phyloP scores from a whole-genome alignment of 768 basidiomycete genomes.

The Chalciporus piperatus region DNA sequence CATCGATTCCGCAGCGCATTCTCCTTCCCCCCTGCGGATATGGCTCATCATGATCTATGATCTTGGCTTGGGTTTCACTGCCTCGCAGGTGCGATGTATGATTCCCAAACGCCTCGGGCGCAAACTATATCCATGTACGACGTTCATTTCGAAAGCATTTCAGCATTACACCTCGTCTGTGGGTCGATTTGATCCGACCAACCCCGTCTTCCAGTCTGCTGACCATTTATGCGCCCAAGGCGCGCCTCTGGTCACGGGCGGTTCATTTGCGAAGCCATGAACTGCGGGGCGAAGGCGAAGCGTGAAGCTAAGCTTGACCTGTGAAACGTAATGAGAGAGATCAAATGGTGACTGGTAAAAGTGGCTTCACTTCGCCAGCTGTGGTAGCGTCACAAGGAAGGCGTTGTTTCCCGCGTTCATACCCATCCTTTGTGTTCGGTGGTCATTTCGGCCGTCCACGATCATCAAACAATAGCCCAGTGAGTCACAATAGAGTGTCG shows the following conservation, averaged over 20 bases:
- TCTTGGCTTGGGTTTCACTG: conserved; percentile 3
- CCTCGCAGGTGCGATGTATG: conserved; percentile 3
- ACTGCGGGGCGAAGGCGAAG: neutral
- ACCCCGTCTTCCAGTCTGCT: conserved; percentile 13
- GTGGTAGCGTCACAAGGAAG: neutral
- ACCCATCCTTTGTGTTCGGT: neutral
- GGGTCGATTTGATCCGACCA: conserved; percentile 20
- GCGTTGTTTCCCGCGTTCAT: neutral
- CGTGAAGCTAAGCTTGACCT: neutral
- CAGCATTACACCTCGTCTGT: neutral
- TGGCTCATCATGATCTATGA: neutral
- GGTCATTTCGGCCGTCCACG: neutral
- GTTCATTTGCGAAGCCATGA: neutral
- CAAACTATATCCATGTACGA: conserved; percentile 13
- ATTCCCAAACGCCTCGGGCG: conserved; percentile 14
- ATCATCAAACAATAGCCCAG: neutral
- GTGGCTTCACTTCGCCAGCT: neutral
- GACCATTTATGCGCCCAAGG: neutral
- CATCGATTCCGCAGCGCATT: conserved; percentile 8
- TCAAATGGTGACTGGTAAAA: neutral
- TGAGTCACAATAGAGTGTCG: neutral
- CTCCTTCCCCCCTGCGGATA: neutral
- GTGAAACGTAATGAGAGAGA: neutral
- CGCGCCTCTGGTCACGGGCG: conserved; percentile 1
- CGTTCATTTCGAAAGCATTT: neutral